Conservation (phyloP, 345 rosid genomes). For the Rhodamnia rubescens region DNA sequence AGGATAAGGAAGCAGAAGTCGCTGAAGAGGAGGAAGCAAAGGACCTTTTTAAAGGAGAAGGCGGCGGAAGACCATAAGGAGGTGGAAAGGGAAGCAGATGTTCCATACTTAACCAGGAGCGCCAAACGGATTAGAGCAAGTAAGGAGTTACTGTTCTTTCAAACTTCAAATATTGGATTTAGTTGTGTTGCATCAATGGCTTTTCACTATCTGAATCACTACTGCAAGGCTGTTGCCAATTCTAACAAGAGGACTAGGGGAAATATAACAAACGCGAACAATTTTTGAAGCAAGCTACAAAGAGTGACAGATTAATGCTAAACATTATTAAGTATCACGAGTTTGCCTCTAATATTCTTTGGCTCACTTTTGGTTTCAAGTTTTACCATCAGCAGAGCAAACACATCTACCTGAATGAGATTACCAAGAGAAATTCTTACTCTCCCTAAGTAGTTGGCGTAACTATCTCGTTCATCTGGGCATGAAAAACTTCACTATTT, state of each 20-base stretch:
- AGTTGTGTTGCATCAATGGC: not conserved
- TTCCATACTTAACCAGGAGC: constrained; percentile 4
- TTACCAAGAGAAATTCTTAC: not conserved
- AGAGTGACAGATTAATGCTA: not conserved
- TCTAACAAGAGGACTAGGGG: not conserved
- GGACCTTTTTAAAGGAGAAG: not conserved
- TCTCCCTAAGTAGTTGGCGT: not conserved
- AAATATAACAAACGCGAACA: not conserved
- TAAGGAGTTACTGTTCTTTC: not conserved
- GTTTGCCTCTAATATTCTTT: not conserved
- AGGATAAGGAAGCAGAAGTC: constrained; percentile 1
- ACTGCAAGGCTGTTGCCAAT: not conserved
- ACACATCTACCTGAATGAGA: not conserved
- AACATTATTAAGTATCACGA: not conserved
- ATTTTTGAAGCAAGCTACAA: not conserved
- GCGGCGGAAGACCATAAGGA: not conserved
- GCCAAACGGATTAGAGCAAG: constrained; percentile 26
- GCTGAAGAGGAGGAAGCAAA: not conserved
- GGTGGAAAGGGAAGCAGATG: constrained; percentile 3
- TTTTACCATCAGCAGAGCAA: not conserved
- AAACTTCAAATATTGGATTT: not conserved
- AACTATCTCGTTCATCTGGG: not conserved
- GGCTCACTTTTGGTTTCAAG: not conserved
- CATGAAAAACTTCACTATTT: not conserved
- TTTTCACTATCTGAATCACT: not conserved